Base-by-base conservation (phyloP, 805 yeast species). In the Candida silvatica region DNA sequence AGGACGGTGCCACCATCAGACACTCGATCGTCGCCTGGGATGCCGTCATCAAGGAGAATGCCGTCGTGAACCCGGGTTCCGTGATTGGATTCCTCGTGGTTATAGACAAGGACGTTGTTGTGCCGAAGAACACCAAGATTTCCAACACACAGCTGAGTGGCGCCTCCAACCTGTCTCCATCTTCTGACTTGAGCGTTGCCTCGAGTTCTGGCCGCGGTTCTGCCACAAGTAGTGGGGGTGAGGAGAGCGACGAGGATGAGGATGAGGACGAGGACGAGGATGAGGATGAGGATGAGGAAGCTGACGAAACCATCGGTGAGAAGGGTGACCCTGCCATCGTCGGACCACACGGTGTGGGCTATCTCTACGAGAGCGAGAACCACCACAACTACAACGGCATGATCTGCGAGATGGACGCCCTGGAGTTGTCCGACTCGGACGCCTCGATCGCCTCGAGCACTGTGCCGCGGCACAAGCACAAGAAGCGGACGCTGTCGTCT, bases 11-110 rank as follows among this genome's bases (percentile, higher is more conserved):
- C 17, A 57, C 52, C 1, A 58, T 90, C 11, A 64, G 65, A 32
- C 73, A 76, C 46, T 67, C 92, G 1, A 77, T 90, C 22, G 67
- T 92, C 26, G 96, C 95, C 4, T 66, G 73, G 18, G 57, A 67
- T 43, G 80, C 81, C 1, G 54, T 56, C 2, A 61, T 92, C 37
- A 77, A 77, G 12, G 40, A 61, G 3, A 64, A 67, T 40, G 76
- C 74, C 11, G 52, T 46, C 1, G 46, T 90, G 29, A 67, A 65
- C 32, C 71, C 80, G n/a, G 94, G 92, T 3, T 66, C 83, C 11
- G 81, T 92, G 9, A 62, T 92, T 39, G 95, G 95, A 0, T 82
- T 71, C 51, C 72, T 73, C 41, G 95, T 83, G 29, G 59, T 62
- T 3, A 70, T 88, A 39, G 87, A 77, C 32, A 64, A 67, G 20